Evolutionary conservation across 306 rosid genomes (phyloP), one percentile per base, ranked within the genome.

Genomic region (Cotoneaster glaucophyllus): DNA sequence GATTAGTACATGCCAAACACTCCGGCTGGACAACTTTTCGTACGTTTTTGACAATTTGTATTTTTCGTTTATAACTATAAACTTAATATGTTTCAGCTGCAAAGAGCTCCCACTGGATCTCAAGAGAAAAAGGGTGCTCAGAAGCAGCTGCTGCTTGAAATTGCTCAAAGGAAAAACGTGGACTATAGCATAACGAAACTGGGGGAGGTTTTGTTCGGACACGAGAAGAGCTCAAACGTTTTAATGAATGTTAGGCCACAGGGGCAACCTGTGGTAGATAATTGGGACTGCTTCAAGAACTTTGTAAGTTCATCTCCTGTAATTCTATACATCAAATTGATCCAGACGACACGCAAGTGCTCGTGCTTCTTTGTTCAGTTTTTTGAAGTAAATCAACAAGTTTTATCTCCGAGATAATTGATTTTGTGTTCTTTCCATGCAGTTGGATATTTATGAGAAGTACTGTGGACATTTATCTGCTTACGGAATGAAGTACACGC

Each of bases 251-350:
- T 88, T 69, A 82, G 92, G 76, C 77, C 82, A 11, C 21, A 56
- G 0, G 93, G 91, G 14, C 84, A 84, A 6, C 81, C 96, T 37
- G 77, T 86, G 8, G 90, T 89, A 1, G 90, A 89, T 67, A 90
- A 89, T 77, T 92, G 96, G 97, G 79, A 84, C 70, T 89, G 95
- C 77, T 69, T 88, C 11, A 86, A 78, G 81, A 78, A 62, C 53
- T 71, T 86, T 58, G 90, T 90, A 84, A 86, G 86, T 64, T 65
- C 18, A 43, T 43, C 48, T 43, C 48, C 1, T 3, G 1, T 43
- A 43, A 43, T 43, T 43, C 48, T 43, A 43, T 3, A 11, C 48
- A 43, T 43, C 48, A 43, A 43, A 43, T 11, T 1, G 14, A 43
- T 43, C 11, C 48, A 43, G 48, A 11, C 48, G 1, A 43, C 14